phyloP scores from a whole-genome alignment of 345 rosid species.

The Stellera chamaejasme region DNA sequence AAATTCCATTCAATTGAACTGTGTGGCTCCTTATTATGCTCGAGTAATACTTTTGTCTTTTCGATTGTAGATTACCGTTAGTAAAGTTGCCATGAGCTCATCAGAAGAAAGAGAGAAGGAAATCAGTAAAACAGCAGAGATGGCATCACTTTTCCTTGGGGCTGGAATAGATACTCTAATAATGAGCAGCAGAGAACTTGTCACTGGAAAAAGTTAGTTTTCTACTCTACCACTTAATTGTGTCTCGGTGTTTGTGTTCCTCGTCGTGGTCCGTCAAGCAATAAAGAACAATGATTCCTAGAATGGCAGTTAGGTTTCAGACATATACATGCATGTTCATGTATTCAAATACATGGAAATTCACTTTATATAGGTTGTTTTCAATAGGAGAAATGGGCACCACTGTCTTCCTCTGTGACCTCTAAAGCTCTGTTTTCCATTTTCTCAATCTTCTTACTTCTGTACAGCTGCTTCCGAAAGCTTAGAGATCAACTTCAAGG shows the following conservation, averaged over 20 bases:
- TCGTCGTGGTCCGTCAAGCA: too few species aligned
- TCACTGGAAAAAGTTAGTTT: slow-evolving; percentile 73
- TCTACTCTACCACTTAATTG: background rate
- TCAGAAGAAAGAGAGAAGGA: slow-evolving; percentile 66
- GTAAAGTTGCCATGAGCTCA: slow-evolving; percentile 75
- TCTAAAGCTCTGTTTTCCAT: too few species aligned
- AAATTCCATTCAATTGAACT: background rate
- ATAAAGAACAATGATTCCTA: too few species aligned
- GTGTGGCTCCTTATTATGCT: background rate
- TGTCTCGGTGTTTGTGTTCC: background rate
- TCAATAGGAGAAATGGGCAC: background rate
- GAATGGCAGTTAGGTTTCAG: too few species aligned
- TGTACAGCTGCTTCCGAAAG: slow-evolving; percentile 81
- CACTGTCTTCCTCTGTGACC: background rate
- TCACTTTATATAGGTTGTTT: too few species aligned
- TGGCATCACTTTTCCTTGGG: slow-evolving; percentile 58
- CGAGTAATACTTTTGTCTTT: slow-evolving; percentile 6
- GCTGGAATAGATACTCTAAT: slow-evolving; percentile 67
- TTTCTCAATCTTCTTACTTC: slow-evolving; percentile 5
- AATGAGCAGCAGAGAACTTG: slow-evolving; percentile 89
- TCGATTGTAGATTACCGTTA: slow-evolving; percentile 61
- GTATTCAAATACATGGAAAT: too few species aligned
- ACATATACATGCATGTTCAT: too few species aligned
- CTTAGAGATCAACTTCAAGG: slow-evolving; percentile 87
- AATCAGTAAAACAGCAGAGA: slow-evolving; percentile 63